A percentile compares a stretch with the other conserved stretches of the same genome.
These are phyloP conservation scores for Pulveroboletus sp. DNA, from an alignment of 768 basidiomycete genomes.

Conservation along the genomic window DNA sequence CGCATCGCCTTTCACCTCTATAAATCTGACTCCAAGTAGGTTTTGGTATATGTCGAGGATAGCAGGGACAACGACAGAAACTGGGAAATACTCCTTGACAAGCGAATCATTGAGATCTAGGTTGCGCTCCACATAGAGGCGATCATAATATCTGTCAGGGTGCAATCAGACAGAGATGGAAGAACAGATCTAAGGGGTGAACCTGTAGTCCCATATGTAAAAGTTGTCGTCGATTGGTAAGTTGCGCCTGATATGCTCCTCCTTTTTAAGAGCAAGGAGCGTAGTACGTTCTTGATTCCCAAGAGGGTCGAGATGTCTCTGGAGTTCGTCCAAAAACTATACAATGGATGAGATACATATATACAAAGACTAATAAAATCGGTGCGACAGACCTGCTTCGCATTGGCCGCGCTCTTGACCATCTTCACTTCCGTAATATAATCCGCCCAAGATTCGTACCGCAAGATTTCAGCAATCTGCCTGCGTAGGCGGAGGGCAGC, in stretches of 20 bases:
- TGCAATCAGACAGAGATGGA: not conserved
- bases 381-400: conserved; percentile 44
- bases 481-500: conserved; percentile 68
- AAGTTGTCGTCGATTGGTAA: conserved; percentile 66
- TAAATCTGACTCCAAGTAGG: conserved; percentile 70
- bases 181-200: conserved; percentile 11
- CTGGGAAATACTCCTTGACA: conserved; percentile 89
- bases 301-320: conserved; percentile 67
- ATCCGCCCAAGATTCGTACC: conserved; percentile 80
- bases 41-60: conserved; percentile 83
- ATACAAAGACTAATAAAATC: not conserved
- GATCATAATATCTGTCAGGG: conserved; percentile 27
- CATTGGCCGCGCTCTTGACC: conserved; percentile 66
- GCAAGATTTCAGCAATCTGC: conserved; percentile 59
- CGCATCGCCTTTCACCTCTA: conserved; percentile 48
- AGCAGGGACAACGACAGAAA: conserved; percentile 73
- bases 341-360: not conserved
- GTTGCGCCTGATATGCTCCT: conserved; percentile 58
- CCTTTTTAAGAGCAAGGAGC: conserved; percentile 69
- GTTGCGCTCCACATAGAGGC: conserved; percentile 53
- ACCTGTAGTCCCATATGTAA: conserved; percentile 83
- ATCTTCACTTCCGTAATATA: conserved; percentile 83
- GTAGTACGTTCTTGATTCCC: conserved; percentile 60
- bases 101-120: conserved; percentile 70
- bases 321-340: conserved; percentile 76